phyloP scores from a whole-genome alignment of 139 green algal genomes.

The Dunaliella primolecta region DNA sequence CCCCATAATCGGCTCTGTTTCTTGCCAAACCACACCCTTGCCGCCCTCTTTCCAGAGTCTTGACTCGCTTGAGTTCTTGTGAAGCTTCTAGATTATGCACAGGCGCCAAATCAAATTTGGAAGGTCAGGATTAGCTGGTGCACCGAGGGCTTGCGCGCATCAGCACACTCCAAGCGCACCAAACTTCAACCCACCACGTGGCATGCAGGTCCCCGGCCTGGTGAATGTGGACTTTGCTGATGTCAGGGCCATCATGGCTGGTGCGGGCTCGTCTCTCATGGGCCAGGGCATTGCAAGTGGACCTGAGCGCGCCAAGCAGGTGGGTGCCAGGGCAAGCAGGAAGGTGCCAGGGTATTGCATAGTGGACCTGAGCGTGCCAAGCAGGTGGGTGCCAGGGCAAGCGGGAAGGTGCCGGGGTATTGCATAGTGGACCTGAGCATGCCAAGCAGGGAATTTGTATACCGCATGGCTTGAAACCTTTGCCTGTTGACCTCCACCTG shows the following conservation, averaged over 20 bases:
- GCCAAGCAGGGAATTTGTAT: conserved; percentile 6
- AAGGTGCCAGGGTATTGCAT: conserved; percentile 19
- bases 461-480: too few relatives aligned
- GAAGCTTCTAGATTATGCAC: too few relatives aligned
- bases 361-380: conserved; percentile 18
- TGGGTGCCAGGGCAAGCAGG: neutral
- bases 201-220: conserved; percentile 75
- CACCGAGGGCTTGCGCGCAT: too few relatives aligned
- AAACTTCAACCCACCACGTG: too few relatives aligned
- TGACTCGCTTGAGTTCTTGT: too few relatives aligned
- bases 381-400: neutral
- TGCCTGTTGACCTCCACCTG: too few relatives aligned
- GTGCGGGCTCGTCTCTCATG: conserved; percentile 79
- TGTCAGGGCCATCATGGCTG: conserved; percentile 84
- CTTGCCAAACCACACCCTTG: too few relatives aligned
- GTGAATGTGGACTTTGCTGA: conserved; percentile 99
- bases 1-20: too few relatives aligned
- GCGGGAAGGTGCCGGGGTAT: neutral
- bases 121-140: too few relatives aligned
- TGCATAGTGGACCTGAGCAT: conserved; percentile 29
- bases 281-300: conserved; percentile 68
- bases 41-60: too few relatives aligned
- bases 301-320: conserved; percentile 3
- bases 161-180: too few relatives aligned
- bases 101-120: too few relatives aligned